Base-by-base conservation (phyloP, 257 asterid genomes). In the Linderniella brevidens region DNA sequence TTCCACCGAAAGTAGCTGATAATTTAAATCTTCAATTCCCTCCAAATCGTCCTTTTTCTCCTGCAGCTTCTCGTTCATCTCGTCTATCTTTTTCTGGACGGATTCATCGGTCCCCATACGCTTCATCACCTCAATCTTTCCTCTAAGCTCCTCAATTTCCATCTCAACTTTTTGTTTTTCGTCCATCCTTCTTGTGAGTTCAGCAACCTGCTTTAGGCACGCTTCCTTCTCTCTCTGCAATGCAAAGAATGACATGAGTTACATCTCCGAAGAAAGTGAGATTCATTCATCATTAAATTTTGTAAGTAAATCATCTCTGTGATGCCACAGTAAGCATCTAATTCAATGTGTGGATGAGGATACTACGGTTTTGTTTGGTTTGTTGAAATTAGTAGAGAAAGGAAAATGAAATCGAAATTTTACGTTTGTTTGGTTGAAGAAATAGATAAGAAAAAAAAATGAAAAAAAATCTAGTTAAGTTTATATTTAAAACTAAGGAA, bases 161-260 rank as follows among this genome's bases (percentile, higher is more conserved):
- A 75, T 64, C 57, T 75, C 83, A 52, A 69, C 35, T 51, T 75
- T 71, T 60, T 75, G 79, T 64, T 68, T 75, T 57, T 72, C 77
- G 46, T 60, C 84, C 11, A 75, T 48, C 43, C 63, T 69, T 47
- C 67, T 68, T 71, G 65, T 70, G 12, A 81, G 59, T 54, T 77
- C 85, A 9, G 68, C 64, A 44, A 74, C 65, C 68, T 77, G 75
- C 45, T 58, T 69, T 16, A 72, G 61, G 48, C 85, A 81, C 43
- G 61, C 82, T 66, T 77, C 77, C 71, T 84, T 71, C 60, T 74
- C 82, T 55, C 72, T 64, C 95, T 83, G 86, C 69, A 68, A 35
- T 83, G 86, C 69, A 68, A 35, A 56, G 45, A 49, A 56, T 37
- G 48, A 6, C 32, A 25, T 2, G 32, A 2, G 32, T 25, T 2